Percentiles rank a stretch among this genome's conserved stretches.
These are phyloP conservation scores for Chimonanthus praecox DNA, from an alignment of 164 flowering plant species.

Conservation along the genomic window DNA sequence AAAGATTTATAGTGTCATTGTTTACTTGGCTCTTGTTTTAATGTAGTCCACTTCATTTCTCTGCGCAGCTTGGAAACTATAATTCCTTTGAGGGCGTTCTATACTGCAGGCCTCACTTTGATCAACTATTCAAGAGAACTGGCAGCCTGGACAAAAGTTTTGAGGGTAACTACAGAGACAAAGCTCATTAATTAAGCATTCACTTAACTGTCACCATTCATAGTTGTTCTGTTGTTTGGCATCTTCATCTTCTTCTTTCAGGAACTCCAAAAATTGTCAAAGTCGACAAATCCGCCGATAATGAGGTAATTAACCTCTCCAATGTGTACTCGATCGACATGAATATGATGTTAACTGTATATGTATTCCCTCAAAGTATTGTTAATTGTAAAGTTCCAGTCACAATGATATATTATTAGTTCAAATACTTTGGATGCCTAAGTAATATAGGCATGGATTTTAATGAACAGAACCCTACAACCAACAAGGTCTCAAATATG, in stretches of 20 bases:
- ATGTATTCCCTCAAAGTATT: not conserved
- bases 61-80: slow-evolving; percentile 80
- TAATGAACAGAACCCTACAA: slow-evolving; percentile 40
- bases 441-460: slow-evolving; percentile 1
- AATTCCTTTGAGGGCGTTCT: slow-evolving; percentile 94
- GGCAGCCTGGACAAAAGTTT: slow-evolving; percentile 95
- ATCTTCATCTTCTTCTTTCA: slow-evolving; percentile 21
- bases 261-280: slow-evolving; percentile 83
- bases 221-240: not conserved
- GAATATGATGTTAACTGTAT: not conserved
- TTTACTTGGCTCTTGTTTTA: too few relatives aligned
- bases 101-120: slow-evolving; percentile 94
- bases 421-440: not conserved
- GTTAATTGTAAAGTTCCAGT: not conserved
- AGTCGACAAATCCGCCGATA: slow-evolving; percentile 56
- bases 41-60: not conserved
- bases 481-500: slow-evolving; percentile 44
- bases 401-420: not conserved
- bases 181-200: not conserved
- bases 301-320: slow-evolving; percentile 39
- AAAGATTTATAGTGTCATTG: too few relatives aligned
- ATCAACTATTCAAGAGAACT: slow-evolving; percentile 85
- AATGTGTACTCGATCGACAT: too few relatives aligned
- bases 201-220: not conserved
- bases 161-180: slow-evolving; percentile 47